Conservation (phyloP, 805 yeast genomes). For the Dipodascus albidus region DNA sequence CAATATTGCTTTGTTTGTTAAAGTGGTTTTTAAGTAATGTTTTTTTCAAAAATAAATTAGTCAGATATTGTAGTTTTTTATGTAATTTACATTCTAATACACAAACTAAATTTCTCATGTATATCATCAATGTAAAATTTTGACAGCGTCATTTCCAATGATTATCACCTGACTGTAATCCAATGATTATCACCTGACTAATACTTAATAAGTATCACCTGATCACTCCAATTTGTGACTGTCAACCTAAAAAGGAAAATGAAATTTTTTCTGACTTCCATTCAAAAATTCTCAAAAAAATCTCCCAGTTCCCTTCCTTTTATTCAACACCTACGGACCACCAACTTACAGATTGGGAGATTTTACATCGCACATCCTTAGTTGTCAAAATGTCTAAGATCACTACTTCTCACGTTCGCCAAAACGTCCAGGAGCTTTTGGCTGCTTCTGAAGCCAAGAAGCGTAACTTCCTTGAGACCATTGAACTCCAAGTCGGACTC, state of each 20-base stretch:
- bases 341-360: conserved; percentile 18
- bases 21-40: too few relatives aligned
- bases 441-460: conserved; percentile 89
- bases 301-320: conserved; percentile 2
- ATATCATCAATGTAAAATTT: too few relatives aligned
- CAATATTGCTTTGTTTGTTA: not conserved
- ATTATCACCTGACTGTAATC: too few relatives aligned
- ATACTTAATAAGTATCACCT: too few relatives aligned
- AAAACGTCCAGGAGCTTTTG: conserved; percentile 85
- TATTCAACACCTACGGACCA: conserved; percentile 9
- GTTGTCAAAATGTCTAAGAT: conserved; percentile 41
- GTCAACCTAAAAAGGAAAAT: not conserved
- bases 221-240: not conserved
- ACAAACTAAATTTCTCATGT: not conserved
- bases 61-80: too few relatives aligned
- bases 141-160: too few relatives aligned
- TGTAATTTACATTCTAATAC: too few relatives aligned
- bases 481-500: conserved; percentile 98
- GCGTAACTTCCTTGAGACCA: conserved; percentile 99
- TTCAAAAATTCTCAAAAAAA: not conserved
- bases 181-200: not conserved
- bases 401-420: conserved; percentile 89
- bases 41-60: too few relatives aligned
- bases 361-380: conserved; percentile 6
- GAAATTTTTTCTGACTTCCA: not conserved